A percentile compares a stretch with the other conserved stretches of the same genome.
Evolutionary conservation across 169 alveolate species (phyloP).

Genomic region (Cryptosporidium ryanae): DNA sequence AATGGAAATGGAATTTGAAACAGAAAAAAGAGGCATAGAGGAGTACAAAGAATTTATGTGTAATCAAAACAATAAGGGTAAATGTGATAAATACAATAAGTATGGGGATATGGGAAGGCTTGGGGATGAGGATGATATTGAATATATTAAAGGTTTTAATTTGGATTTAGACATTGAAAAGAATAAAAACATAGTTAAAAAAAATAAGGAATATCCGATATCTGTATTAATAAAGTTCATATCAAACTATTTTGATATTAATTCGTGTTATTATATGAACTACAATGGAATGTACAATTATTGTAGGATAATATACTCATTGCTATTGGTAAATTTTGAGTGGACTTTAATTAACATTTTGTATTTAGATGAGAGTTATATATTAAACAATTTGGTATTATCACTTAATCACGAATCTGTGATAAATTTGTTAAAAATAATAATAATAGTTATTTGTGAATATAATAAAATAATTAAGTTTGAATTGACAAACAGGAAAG

Average conservation of each 20-base stretch:
- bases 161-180: neutral
- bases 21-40: neutral
- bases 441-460: neutral
- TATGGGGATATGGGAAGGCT: too few species aligned
- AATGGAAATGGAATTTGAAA: neutral
- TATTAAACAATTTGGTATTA: neutral
- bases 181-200: neutral
- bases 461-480: neutral
- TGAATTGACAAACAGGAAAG: neutral
- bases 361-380: neutral
- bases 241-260: neutral
- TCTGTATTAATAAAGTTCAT: conserved; percentile 42
- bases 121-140: too few species aligned
- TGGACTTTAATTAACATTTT: conserved; percentile 45
- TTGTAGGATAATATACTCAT: conserved; percentile 27
- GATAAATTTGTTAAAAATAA: conserved; percentile 32
- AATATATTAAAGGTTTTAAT: neutral
- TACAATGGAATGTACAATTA: conserved; percentile 15
- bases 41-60: too few species aligned
- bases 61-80: too few species aligned
- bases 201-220: conserved; percentile 3
- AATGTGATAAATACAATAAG: too few species aligned
- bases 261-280: neutral
- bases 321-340: conserved; percentile 23
- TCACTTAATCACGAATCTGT: conserved; percentile 18